Base-by-base conservation (phyloP, 2,329 filamentous ascomycete species). In the Paraphaeosphaeria minitans region DNA sequence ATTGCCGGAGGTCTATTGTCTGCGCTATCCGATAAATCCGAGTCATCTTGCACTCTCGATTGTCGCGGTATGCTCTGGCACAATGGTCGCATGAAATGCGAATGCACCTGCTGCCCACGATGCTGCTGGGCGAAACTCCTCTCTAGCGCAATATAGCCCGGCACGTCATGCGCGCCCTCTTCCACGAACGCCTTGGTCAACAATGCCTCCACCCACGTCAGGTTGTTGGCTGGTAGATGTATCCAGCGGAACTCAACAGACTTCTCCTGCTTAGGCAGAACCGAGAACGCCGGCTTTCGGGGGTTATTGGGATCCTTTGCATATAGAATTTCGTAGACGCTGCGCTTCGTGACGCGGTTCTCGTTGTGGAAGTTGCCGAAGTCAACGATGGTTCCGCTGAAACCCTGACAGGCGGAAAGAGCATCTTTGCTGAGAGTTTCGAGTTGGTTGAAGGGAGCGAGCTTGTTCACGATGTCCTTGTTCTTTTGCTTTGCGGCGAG, bases 131-230 rank as follows among this genome's bases (percentile, higher is more conserved):
- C 83, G 61, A 88, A 87, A 3, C 83, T 86, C 60, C 83, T 82
- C 64, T 87, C 85, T 2, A 89, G 69, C 0, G 85, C 84, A 65
- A 87, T 88, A 75, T 87, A 88, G 1, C 84, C 83, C 66, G 87
- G 84, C 1, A 87, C 82, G 67, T 89, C 86, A n/a, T 81, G 80
- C 16, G 83, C 82, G 0, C 85, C 85, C 39, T 85, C 83, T 69
- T 89, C 87, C 35, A 89, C 84, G 63, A 89, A 89, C 8, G 81
- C 82, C 63, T 89, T 89, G 1, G 85, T 85, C n/a, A 89, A 74
- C 1, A 89, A 75, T 0, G 85, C 82, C 71, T 89, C 86, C 4
- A 85, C 82, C 87, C 87, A 89, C 0, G 83, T 82, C 66, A 86
- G 82, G 68, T 85, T 82, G 56, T 81, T 81, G 0, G 77, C 79